These are phyloP conservation scores for Phytophthora fragariaefolia DNA, from an alignment of 352 stramenopile species.

Conservation along the genomic window DNA sequence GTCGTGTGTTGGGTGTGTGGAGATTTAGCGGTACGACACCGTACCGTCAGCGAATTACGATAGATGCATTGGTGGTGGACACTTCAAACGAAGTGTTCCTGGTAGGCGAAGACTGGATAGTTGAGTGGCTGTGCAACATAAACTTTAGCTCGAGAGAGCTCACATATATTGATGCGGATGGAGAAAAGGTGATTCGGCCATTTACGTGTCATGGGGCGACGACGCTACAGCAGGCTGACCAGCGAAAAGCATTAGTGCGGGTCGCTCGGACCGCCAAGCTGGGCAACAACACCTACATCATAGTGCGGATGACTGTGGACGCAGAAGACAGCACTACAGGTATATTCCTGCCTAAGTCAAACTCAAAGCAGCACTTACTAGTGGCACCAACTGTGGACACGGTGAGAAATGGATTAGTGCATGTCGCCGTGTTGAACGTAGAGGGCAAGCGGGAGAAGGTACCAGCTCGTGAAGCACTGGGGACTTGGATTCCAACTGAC, in stretches of 20 bases:
- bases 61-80: conserved; percentile 10
- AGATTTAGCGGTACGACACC: background rate
- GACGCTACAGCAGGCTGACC: background rate
- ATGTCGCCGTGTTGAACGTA: conserved; percentile 20
- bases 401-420: background rate
- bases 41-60: background rate
- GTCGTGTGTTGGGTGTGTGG: conserved; percentile 4
- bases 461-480: no score
- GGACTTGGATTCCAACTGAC: no score
- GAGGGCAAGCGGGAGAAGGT: conserved; percentile 5
- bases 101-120: conserved; percentile 21
- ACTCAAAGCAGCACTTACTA: conserved; percentile 5
- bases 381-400: conserved; percentile 15
- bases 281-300: conserved; percentile 1
- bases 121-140: conserved; percentile 2
- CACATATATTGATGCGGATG: background rate
- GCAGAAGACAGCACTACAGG: conserved; percentile 10
- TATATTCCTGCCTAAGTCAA: conserved; percentile 13
- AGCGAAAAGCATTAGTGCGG: background rate
- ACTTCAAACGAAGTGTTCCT: conserved; percentile 3
- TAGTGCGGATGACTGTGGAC: conserved; percentile 11
- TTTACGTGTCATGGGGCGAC: conserved; percentile 8
- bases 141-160: no score
- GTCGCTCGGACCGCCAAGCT: conserved; percentile 15
- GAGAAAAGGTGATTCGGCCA: background rate